Conservation (phyloP, 139 green algal species). For the Closterium sp. region DNA sequence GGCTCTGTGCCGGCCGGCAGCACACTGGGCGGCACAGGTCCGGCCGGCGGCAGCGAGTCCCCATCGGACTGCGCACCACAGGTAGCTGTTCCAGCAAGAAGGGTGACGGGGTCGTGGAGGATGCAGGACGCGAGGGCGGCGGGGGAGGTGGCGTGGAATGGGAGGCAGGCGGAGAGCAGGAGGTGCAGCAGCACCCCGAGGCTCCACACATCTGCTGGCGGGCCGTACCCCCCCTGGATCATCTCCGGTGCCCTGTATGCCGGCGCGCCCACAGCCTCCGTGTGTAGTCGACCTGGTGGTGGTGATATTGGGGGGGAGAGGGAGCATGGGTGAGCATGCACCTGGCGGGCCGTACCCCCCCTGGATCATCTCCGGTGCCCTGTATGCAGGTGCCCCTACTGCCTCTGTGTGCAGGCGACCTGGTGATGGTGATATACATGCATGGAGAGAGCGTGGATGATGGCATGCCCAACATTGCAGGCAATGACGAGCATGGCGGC, state of each 20-base stretch:
- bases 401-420: not conserved
- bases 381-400: not conserved
- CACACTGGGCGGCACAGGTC: not conserved
- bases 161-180: not conserved
- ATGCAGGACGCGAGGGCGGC: not conserved
- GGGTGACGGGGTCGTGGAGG: not conserved
- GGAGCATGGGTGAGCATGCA: no score
- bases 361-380: not conserved
- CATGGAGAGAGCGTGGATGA: no score
- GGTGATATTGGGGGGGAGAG: no score
- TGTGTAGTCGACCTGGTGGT: not conserved
- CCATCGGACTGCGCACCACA: not conserved
- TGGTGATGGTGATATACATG: no score
- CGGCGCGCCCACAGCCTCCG: not conserved
- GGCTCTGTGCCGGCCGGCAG: no score
- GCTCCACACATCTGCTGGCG: not conserved
- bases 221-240: not conserved
- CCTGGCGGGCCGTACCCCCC: not conserved
- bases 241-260: not conserved
- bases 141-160: not conserved
- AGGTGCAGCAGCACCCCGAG: not conserved
- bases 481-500: not conserved
- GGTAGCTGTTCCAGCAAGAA: not conserved
- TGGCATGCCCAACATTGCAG: no score
- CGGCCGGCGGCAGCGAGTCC: not conserved